Percentiles rank a stretch among this genome's conserved stretches.
Evolutionary conservation across 805 yeast species (phyloP).

Genomic region (Barnettozyma salicaria): DNA sequence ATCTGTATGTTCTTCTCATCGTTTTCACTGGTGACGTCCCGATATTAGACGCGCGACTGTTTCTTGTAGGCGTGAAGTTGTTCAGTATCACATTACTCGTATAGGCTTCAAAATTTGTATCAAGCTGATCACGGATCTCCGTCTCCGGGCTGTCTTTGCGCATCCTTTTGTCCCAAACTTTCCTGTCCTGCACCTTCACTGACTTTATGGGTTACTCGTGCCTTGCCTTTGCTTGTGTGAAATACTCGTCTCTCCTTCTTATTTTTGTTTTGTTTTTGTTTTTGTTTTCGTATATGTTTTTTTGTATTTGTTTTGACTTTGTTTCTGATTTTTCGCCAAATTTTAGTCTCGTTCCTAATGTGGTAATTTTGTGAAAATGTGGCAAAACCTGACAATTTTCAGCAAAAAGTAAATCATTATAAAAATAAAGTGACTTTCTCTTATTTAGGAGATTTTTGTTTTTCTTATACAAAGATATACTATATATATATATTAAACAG

Average conservation of each 20-base stretch:
- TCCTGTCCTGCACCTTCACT: too few species aligned
- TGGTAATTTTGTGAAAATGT: background rate
- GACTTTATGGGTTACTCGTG: too few species aligned
- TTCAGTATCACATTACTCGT: slow-evolving; percentile 18
- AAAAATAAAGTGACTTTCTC: too few species aligned
- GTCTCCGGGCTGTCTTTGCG: slow-evolving; percentile 4
- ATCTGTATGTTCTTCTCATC: slow-evolving; percentile 10
- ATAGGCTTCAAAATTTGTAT: slow-evolving; percentile 17
- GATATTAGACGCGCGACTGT: slow-evolving; percentile 18
- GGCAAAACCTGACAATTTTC: too few species aligned
- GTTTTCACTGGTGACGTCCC: slow-evolving; percentile 23
- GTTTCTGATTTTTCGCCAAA: background rate
- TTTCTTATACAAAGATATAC: too few species aligned
- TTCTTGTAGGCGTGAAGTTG: slow-evolving; percentile 19
- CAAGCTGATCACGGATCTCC: slow-evolving; percentile 9
- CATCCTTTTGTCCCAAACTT: too few species aligned
- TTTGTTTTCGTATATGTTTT: background rate
- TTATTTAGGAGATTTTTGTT: too few species aligned
- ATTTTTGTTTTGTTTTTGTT: background rate
- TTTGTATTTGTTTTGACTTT: slow-evolving; percentile 1
- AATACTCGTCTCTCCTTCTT: background rate
- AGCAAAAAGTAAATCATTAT: too few species aligned
- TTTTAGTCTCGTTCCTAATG: too few species aligned
- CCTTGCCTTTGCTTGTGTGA: too few species aligned
- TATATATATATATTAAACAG: too few species aligned